A percentile compares a stretch with the other conserved stretches of the same genome.
These are phyloP conservation scores for Cadophora malorum DNA, from an alignment of 2,329 filamentous ascomycete species.

Conservation along the genomic window DNA sequence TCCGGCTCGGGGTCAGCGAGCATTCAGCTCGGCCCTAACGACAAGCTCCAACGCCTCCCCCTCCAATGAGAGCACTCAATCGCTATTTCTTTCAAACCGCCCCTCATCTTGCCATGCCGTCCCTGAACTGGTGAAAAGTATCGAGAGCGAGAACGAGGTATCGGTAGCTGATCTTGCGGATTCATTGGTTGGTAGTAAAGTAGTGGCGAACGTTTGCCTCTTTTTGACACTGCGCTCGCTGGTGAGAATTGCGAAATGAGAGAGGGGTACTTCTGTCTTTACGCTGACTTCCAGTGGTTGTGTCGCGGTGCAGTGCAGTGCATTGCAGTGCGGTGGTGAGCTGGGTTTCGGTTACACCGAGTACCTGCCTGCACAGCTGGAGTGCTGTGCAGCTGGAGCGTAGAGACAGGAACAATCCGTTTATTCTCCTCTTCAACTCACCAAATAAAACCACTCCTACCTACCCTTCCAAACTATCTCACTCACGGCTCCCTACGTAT, in stretches of 20 bases:
- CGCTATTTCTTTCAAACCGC: neutral
- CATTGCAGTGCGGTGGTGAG: neutral
- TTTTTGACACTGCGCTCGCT: neutral
- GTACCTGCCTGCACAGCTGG: neutral
- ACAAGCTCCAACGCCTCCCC: neutral
- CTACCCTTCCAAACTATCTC: neutral
- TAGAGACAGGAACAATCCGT: constrained; percentile 6
- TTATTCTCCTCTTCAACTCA: neutral
- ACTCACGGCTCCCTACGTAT: neutral
- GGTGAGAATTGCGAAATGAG: neutral
- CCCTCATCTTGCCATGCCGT: neutral
- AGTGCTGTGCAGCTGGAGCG: too few species aligned
- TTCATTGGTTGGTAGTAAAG: too few species aligned
- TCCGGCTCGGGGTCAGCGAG: neutral
- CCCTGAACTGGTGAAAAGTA: neutral
- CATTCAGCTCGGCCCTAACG: constrained; percentile 1
- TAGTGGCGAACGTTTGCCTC: neutral
- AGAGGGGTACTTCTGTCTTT: neutral
- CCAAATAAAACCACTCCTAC: neutral
- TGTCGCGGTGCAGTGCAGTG: too few species aligned
- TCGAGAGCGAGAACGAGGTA: neutral
- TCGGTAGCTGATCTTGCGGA: neutral
- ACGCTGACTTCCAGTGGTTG: neutral
- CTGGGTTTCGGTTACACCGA: constrained; percentile 12
- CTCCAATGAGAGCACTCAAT: constrained; percentile 3